Evolutionary conservation across 1,284 basidiomycete species (phyloP).

Genomic region (Sphagnurus paluster): DNA sequence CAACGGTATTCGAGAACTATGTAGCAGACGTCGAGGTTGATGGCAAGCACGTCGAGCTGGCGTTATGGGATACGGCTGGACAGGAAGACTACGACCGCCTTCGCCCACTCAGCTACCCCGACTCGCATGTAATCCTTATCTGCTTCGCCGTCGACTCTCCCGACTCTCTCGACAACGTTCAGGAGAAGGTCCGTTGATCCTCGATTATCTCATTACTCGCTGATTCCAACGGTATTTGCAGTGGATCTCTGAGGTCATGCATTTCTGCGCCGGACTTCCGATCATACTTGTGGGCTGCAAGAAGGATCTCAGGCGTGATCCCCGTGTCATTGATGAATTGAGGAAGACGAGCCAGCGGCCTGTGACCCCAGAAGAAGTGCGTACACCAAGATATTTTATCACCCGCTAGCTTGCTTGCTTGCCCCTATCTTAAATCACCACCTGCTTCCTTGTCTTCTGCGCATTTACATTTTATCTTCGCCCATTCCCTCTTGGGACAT

Average conservation of each 20-base stretch:
- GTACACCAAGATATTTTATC: too few species aligned
- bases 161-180: conserved; percentile 91
- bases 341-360: conserved; percentile 82
- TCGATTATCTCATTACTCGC: conserved; percentile 1
- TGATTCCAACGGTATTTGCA: conserved; percentile 30
- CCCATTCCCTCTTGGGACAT: neutral
- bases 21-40: conserved; percentile 91
- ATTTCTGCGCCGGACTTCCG: conserved; percentile 87
- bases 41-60: conserved; percentile 89
- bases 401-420: neutral
- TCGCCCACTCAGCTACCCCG: conserved; percentile 88
- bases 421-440: neutral
- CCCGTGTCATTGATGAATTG: conserved; percentile 78
- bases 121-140: conserved; percentile 92
- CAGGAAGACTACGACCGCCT: conserved; percentile 92
- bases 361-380: conserved; percentile 73
- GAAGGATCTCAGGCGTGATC: conserved; percentile 84
- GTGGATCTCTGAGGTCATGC: conserved; percentile 95
- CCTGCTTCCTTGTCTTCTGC: neutral
- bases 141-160: conserved; percentile 94
- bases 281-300: conserved; percentile 94
- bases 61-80: conserved; percentile 95
- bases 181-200: conserved; percentile 77
- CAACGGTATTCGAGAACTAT: conserved; percentile 92
- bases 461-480: neutral